phyloP scores from a whole-genome alignment of 2,329 filamentous ascomycete species.

The Beauveria caledonica region DNA sequence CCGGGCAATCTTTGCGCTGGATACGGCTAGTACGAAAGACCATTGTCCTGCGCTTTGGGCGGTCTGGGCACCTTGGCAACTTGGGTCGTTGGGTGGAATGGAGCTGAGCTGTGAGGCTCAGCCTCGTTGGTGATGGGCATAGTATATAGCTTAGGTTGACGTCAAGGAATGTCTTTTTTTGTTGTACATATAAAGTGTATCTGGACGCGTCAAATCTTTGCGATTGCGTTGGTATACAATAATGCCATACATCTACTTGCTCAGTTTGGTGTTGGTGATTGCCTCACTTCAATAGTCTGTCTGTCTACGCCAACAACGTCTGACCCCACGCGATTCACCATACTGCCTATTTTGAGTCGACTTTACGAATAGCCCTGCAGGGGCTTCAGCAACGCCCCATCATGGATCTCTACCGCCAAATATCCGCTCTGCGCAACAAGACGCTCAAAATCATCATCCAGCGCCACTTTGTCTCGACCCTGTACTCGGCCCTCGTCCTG shows the following conservation, averaged over 20 bases:
- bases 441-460: conserved; percentile 48
- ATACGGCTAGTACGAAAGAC: conserved; percentile 7
- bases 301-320: too few relatives aligned
- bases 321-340: too few relatives aligned
- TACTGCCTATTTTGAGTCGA: neutral
- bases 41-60: neutral
- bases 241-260: neutral
- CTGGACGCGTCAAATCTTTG: neutral
- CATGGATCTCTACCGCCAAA: conserved; percentile 45
- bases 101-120: neutral
- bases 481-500: conserved; percentile 47
- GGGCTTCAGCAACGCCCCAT: neutral
- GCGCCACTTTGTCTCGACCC: conserved; percentile 42
- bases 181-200: neutral
- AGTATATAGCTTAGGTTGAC: conserved; percentile 1
- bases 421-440: conserved; percentile 47
- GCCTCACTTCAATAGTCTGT: neutral
- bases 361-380: neutral
- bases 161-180: neutral
- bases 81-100: neutral
- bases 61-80: too few relatives aligned
- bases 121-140: neutral
- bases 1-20: neutral
- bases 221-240: neutral
- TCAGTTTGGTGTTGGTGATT: neutral